Base-by-base conservation (phyloP, 352 stramenopile genomes). In the Pythium pyrilobum region DNA sequence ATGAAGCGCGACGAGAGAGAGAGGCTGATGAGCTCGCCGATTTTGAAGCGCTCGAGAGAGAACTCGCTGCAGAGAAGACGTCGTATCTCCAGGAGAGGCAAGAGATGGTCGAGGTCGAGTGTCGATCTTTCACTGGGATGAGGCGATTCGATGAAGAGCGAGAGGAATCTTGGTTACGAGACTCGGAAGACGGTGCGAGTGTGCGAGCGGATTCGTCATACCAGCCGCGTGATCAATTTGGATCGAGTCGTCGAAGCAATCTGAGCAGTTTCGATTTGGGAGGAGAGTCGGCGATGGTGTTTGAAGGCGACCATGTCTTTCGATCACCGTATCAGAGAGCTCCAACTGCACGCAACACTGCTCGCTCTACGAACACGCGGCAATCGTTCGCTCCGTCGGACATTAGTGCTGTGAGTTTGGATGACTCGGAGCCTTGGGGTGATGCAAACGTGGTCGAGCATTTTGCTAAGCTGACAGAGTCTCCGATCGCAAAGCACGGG, bases 341-440 rank as follows among this genome's bases (percentile, higher is more conserved):
- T 16, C 5, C 24, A 25, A 52, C 5, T 13, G 23, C 5, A n/a
- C 21, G 24, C 23, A n/a, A 20, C n/a, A 44, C 3, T 13, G 9
- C 21, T 11, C 32, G 46, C 43, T 16, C 9, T 1, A 34, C 16
- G 9, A 33, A 42, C 16, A 36, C 48, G 12, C 53, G 52, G 7
- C 52, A 10, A 13, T 63, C 60, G 31, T 54, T 63, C 40, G 52
- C 49, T 18, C 64, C 60, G 37, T 89, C 79, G 0, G 77, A 92
- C 16, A 54, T 87, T 7, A 92, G 81, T 27, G 81, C 78, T 24
- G 61, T 91, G 29, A 94, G 84, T 52, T 71, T 92, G 29, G 72
- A 90, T 41, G 81, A 94, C 60, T 91, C 84, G 24, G 77, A 84
- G 46, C 71, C 81, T 1, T 94, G 84, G 84, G 69, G 74, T 4